Conservation (phyloP, 73 alveolate genomes). For the Tetrahymena borealis region DNA sequence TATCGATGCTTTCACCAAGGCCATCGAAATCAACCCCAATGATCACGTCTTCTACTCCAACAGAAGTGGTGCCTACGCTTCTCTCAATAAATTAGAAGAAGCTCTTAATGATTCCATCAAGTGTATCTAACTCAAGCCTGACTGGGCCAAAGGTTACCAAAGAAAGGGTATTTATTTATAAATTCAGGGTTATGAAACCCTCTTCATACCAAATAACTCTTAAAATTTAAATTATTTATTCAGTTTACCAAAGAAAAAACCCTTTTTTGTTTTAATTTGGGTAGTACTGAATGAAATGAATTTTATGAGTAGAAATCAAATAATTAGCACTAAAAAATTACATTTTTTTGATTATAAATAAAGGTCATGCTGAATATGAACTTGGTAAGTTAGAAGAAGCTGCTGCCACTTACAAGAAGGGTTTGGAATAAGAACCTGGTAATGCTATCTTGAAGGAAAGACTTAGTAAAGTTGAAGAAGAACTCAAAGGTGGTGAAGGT, state of each 20-base stretch:
- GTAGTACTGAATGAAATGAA: no score
- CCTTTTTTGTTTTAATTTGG: no score
- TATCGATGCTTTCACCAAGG: constrained; percentile 85
- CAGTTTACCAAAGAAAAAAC: neutral
- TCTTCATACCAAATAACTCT: neutral
- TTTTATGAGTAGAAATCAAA: no score
- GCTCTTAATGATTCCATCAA: constrained; percentile 73
- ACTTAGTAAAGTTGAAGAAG: constrained; percentile 34
- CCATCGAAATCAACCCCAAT: constrained; percentile 79
- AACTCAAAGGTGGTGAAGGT: constrained; percentile 32
- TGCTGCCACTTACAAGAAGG: constrained; percentile 72
- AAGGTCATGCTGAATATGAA: constrained; percentile 74
- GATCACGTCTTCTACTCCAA: constrained; percentile 97
- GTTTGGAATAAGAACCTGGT: constrained; percentile 83
- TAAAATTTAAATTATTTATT: neutral
- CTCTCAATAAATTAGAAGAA: constrained; percentile 28
- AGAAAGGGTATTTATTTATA: constrained; percentile 63
- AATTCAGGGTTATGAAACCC: neutral
- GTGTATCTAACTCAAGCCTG: constrained; percentile 84
- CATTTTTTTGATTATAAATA: no score
- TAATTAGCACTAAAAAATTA: no score
- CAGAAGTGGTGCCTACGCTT: constrained; percentile 47
- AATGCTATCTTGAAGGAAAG: constrained; percentile 74
- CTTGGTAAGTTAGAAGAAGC: constrained; percentile 82
- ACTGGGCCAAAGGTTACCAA: constrained; percentile 87